Evolutionary conservation across 2,329 filamentous ascomycete species (phyloP).

Genomic region (Epichloe scottii): DNA sequence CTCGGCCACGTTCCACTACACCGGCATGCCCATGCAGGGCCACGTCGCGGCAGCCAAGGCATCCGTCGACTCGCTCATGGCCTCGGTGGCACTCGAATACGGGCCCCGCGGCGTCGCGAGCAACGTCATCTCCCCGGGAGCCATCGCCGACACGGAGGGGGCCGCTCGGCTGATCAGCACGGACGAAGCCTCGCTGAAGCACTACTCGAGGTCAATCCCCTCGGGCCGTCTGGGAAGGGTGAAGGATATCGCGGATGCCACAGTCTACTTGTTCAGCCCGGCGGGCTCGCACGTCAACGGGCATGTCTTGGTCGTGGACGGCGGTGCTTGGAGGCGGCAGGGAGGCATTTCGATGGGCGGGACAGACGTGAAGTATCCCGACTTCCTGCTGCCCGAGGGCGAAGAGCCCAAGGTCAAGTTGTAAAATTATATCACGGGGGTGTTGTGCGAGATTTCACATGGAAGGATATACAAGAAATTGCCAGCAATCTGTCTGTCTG

Average conservation of each 20-base stretch:
- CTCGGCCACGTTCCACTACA: conserved; percentile 84
- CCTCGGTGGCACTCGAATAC: conserved; percentile 74
- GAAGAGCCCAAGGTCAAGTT: conserved; percentile 28
- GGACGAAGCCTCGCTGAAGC: conserved; percentile 18
- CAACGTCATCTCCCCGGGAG: conserved; percentile 81
- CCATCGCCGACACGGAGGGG: conserved; percentile 75
- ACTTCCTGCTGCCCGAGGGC: conserved; percentile 27
- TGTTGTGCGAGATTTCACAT: no score
- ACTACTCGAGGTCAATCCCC: conserved; percentile 43
- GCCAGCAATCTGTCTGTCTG: no score
- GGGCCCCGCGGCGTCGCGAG: conserved; percentile 76
- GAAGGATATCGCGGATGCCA: conserved; percentile 85
- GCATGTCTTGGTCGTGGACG: conserved; percentile 63
- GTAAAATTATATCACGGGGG: conserved; percentile 10
- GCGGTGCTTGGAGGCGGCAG: conserved; percentile 43
- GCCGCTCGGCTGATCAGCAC: conserved; percentile 48
- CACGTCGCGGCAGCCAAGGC: conserved; percentile 91
- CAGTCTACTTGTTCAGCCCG: conserved; percentile 77
- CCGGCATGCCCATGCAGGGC: conserved; percentile 70
- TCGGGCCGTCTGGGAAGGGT: conserved; percentile 65
- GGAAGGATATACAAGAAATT: no score
- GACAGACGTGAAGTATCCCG: conserved; percentile 37
- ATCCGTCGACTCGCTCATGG: conserved; percentile 73
- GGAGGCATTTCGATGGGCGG: conserved; percentile 35
- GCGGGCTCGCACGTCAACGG: conserved; percentile 80